Conservation (phyloP, 176 grass and related monocot genomes). For the Canna indica region DNA sequence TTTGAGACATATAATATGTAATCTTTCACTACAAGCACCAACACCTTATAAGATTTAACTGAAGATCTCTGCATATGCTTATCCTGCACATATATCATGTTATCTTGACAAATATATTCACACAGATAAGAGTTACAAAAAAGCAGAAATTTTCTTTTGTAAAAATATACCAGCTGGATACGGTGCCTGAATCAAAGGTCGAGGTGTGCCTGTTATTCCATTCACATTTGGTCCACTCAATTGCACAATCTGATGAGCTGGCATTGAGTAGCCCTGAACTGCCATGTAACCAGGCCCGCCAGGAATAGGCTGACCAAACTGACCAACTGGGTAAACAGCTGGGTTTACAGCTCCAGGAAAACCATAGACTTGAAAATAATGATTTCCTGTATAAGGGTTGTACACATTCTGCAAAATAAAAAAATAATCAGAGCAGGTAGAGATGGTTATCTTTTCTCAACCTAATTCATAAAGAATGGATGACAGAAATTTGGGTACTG, state of each 20-base stretch:
- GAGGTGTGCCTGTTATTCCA: conserved; percentile 35
- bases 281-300: conserved; percentile 41
- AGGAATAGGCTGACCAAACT: conserved; percentile 51
- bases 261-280: conserved; percentile 57
- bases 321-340: conserved; percentile 51
- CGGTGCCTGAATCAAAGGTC: conserved; percentile 57
- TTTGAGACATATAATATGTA: background rate
- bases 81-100: background rate
- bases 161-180: conserved; percentile 59
- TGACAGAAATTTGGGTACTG: conserved; percentile 23
- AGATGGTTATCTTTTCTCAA: background rate
- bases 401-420: conserved; percentile 56
- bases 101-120: background rate
- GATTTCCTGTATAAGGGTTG: conserved; percentile 58
- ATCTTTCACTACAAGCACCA: background rate
- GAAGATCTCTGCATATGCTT: background rate
- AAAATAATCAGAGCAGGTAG: background rate
- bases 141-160: background rate
- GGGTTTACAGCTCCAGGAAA: conserved; percentile 53
- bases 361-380: conserved; percentile 68
- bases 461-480: conserved; percentile 1
- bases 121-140: no score
- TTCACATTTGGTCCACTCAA: conserved; percentile 55
- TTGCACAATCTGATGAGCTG: conserved; percentile 59
- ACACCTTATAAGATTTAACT: background rate